Evolutionary conservation across 2,329 filamentous ascomycete genomes (phyloP).

Genomic region (Penicillium frequentans): DNA sequence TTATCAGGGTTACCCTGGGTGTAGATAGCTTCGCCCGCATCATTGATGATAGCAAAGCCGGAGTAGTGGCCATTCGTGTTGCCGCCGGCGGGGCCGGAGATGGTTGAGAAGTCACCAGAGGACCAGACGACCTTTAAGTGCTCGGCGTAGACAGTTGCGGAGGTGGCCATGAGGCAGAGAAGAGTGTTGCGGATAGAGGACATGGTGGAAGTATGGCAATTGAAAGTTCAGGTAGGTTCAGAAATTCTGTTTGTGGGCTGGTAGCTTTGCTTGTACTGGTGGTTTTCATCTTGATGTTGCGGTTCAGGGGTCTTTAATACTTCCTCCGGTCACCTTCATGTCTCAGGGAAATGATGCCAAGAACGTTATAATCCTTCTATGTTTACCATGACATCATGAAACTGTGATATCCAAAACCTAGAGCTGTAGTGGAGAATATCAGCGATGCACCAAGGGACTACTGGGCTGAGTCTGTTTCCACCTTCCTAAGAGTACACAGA

Average conservation of each 20-base stretch:
- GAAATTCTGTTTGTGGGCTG: neutral
- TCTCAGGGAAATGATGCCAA: neutral
- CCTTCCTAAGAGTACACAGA: too few species aligned
- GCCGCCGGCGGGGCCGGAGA: conserved; percentile 13
- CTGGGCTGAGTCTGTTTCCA: too few species aligned
- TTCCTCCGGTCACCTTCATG: neutral
- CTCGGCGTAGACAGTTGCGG: conserved; percentile 9
- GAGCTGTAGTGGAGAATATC: neutral
- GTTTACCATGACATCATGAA: neutral
- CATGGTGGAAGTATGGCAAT: conserved; percentile 1
- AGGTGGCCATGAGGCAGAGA: conserved; percentile 9
- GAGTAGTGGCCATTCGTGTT: conserved; percentile 10
- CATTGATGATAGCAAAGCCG: conserved; percentile 15
- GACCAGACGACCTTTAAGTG: conserved; percentile 16
- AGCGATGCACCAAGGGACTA: neutral
- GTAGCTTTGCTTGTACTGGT: neutral
- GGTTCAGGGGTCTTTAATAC: neutral
- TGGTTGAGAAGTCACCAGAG: conserved; percentile 11
- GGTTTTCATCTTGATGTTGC: neutral
- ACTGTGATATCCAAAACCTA: neutral
- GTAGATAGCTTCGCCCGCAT: conserved; percentile 11
- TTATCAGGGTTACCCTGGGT: conserved; percentile 10
- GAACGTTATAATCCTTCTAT: neutral
- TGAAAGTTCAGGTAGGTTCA: neutral
- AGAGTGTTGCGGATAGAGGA: conserved; percentile 6